These are phyloP conservation scores for Canna indica DNA, from an alignment of 176 grass and related monocot species.

Conservation along the genomic window DNA sequence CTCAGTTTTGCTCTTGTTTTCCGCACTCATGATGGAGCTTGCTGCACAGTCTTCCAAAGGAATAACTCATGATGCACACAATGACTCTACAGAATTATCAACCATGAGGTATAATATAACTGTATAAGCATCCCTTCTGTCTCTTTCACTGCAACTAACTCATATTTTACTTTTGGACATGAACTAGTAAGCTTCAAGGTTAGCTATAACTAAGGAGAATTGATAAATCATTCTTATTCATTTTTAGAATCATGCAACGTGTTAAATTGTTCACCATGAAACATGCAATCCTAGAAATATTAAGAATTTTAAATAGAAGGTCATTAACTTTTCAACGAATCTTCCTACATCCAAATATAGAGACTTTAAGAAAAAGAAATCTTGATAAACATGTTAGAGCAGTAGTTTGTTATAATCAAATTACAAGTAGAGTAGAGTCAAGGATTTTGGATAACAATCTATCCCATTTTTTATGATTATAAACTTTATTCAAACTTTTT, in stretches of 20 bases:
- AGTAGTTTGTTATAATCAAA: too few relatives aligned
- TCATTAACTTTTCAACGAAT: too few relatives aligned
- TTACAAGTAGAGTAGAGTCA: too few relatives aligned
- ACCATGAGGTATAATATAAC: slow-evolving; percentile 43
- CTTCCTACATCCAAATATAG: too few relatives aligned
- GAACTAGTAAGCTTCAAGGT: not conserved
- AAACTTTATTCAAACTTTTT: too few relatives aligned
- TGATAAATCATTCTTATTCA: not conserved
- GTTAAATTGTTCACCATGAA: not conserved
- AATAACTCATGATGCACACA: slow-evolving; percentile 47
- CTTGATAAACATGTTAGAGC: too few relatives aligned
- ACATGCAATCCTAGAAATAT: not conserved
- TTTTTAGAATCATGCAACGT: not conserved
- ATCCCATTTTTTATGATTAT: too few relatives aligned
- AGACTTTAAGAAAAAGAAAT: too few relatives aligned
- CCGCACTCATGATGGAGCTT: slow-evolving; percentile 82
- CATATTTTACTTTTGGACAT: not conserved
- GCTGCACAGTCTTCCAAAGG: slow-evolving; percentile 73
- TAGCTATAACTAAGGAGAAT: not conserved
- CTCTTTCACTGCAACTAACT: not conserved
- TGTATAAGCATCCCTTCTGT: not conserved
- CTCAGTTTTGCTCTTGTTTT: slow-evolving; percentile 73
- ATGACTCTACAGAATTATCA: slow-evolving; percentile 38
- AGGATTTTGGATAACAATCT: too few relatives aligned
- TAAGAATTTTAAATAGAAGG: not conserved